These are phyloP conservation scores for Phlyctochytrium planicorne DNA, from an alignment of 192 early-diverging fungal genomes.

Conservation along the genomic window DNA sequence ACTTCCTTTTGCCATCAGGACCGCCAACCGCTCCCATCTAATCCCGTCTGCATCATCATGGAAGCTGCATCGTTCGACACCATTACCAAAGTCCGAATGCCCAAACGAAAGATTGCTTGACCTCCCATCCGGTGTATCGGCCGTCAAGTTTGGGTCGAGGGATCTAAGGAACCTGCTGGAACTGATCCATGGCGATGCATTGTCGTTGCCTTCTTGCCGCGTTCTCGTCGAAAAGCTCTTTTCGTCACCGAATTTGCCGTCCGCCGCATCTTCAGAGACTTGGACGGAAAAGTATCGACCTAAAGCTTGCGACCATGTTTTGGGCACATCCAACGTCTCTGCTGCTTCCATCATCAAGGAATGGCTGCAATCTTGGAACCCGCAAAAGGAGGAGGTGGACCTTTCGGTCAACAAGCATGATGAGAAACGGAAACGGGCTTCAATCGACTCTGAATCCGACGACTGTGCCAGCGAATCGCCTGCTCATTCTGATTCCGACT, in stretches of 20 bases:
- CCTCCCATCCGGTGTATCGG: too few relatives aligned
- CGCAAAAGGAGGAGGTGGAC: background rate
- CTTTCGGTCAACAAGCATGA: background rate
- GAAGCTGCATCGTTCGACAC: too few relatives aligned
- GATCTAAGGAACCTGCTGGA: too few relatives aligned
- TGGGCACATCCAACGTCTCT: constrained; percentile 2
- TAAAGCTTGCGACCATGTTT: background rate
- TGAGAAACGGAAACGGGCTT: constrained; percentile 6
- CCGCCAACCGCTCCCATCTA: too few relatives aligned
- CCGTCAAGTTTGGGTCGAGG: too few relatives aligned
- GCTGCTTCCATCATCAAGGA: constrained; percentile 1
- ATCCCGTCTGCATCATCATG: too few relatives aligned
- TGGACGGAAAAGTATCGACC: constrained; percentile 22
- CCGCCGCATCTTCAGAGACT: background rate
- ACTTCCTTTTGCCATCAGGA: too few relatives aligned
- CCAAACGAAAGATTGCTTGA: too few relatives aligned
- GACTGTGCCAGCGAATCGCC: background rate
- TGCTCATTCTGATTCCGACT: constrained; percentile 6
- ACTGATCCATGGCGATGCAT: background rate
- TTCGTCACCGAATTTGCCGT: background rate
- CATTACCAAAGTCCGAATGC: too few relatives aligned
- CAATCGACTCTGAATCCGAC: background rate
- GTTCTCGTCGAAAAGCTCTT: background rate
- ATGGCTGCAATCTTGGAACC: constrained; percentile 20
- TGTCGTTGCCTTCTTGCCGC: background rate